Evolutionary conservation across 2,329 filamentous ascomycete species (phyloP).

Genomic region (Cladosporium velox): DNA sequence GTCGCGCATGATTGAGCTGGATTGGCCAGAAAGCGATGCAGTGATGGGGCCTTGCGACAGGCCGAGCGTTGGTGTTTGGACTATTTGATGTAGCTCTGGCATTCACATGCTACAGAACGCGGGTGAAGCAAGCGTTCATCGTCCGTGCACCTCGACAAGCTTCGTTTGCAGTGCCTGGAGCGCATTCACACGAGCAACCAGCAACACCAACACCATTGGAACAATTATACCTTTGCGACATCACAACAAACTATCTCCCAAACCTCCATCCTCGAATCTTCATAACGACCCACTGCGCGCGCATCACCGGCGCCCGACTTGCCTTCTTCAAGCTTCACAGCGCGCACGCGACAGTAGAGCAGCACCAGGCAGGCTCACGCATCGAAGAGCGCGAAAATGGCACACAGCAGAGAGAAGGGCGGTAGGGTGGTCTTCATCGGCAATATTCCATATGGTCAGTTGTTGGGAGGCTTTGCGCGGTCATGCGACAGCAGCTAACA

Average conservation of each 20-base stretch:
- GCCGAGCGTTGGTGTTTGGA: neutral
- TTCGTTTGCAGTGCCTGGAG: slow-evolving; percentile 15
- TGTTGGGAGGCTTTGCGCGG: neutral
- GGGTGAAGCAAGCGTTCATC: neutral
- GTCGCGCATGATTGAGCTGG: slow-evolving; percentile 14
- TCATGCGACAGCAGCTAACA: slow-evolving; percentile 21
- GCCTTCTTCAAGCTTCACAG: neutral
- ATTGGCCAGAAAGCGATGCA: neutral
- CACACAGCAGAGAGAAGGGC: slow-evolving; percentile 61
- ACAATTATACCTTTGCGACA: neutral
- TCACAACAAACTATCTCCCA: neutral
- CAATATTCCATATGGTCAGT: slow-evolving; percentile 77
- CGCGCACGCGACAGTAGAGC: neutral
- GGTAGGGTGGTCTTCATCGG: slow-evolving; percentile 82
- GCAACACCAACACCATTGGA: slow-evolving; percentile 1
- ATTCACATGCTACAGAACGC: slow-evolving; percentile 15
- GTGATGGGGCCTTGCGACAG: neutral
- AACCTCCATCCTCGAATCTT: neutral
- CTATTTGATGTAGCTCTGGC: neutral
- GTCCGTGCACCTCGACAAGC: slow-evolving; percentile 1
- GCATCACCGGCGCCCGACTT: neutral
- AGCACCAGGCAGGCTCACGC: neutral
- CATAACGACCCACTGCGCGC: neutral
- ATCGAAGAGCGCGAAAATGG: neutral
- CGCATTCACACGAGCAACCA: neutral